Evolutionary conservation across 2,329 filamentous ascomycete species (phyloP), one percentile per base, ranked within the genome.

Genomic region (Penicillium thymicola): DNA sequence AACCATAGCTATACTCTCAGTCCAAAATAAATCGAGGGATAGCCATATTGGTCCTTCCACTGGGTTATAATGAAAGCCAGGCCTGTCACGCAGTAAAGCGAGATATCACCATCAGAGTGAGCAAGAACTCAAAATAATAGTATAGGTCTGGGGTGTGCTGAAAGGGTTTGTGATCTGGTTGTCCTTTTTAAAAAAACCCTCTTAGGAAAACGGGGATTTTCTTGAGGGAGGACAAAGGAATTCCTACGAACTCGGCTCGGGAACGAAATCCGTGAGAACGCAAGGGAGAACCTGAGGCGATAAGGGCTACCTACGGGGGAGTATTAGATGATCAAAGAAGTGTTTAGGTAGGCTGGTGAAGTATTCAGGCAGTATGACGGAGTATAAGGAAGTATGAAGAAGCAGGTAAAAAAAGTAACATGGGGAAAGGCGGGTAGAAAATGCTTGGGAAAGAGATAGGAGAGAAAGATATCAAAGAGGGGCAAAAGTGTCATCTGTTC

Each of bases 401-500:
- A 44, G 36, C 36, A 56, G 50, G 54, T 46, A 21, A 21, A 25
- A 36, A 46, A 60, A 36, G 32, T 47, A 40, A 57, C 53, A 45
- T 56, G 45, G 38, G 56, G 51, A 56, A 37, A 49, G 42, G 30
- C 36, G 51, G 42, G 40, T 52, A 44, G 36, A 49, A 37, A 51
- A 43, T 42, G 36, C 28, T 28, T 54, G 13, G 40, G 21, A 46
- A n/a, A 41, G 46, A 44, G 46, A 44, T 21, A 43, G 27, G n/a
- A 37, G 52, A 57, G 36, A 14, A 42, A 14, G 28, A 40, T 41
- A 38, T 47, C 42, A 46, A 43, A 46, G 51, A 55, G 53, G 53
- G 53, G 51, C 51, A 54, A 32, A 34, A 23, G n/a, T 18, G 53
- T 55, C 53, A 55, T 55, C 47, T 45, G 47, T 9, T 34, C 43